phyloP scores from a whole-genome alignment of 1,139 yeast species.

The Arxiozyma heterogenica region DNA sequence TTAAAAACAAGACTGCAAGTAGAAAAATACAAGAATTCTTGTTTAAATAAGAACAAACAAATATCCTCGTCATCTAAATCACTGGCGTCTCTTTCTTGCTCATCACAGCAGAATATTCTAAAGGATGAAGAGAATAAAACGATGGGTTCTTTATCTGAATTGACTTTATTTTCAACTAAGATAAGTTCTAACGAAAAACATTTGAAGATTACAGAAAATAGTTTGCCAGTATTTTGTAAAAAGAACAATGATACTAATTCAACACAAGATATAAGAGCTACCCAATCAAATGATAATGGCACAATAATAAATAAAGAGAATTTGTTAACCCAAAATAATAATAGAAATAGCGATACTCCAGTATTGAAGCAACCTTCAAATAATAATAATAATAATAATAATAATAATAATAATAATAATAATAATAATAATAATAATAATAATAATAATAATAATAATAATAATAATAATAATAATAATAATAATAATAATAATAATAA shows the following conservation, averaged over 20 bases:
- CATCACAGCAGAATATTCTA: not conserved
- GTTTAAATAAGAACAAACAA: slow-evolving; percentile 11
- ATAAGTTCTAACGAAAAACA: not conserved
- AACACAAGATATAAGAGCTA: not conserved
- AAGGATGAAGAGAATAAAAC: not conserved
- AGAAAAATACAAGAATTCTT: slow-evolving; percentile 23
- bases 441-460: not conserved
- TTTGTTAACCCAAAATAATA: not conserved
- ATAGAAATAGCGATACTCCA: not conserved
- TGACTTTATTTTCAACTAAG: not conserved
- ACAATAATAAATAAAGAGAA: not conserved
- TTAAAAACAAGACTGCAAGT: slow-evolving; percentile 27
- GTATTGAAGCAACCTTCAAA: too few species aligned
- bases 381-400: not conserved
- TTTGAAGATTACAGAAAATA: not conserved
- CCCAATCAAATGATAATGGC: not conserved
- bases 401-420: not conserved
- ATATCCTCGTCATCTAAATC: not conserved
- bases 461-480: not conserved
- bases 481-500: not conserved
- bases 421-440: not conserved
- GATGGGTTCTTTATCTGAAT: not conserved
- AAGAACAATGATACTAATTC: not conserved
- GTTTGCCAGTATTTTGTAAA: not conserved
- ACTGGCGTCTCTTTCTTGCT: not conserved